A percentile compares a stretch with the other conserved stretches of the same genome.
Evolutionary conservation across 495 filamentous ascomycete genomes (phyloP).

Genomic region (Parachaetomium inaequale): DNA sequence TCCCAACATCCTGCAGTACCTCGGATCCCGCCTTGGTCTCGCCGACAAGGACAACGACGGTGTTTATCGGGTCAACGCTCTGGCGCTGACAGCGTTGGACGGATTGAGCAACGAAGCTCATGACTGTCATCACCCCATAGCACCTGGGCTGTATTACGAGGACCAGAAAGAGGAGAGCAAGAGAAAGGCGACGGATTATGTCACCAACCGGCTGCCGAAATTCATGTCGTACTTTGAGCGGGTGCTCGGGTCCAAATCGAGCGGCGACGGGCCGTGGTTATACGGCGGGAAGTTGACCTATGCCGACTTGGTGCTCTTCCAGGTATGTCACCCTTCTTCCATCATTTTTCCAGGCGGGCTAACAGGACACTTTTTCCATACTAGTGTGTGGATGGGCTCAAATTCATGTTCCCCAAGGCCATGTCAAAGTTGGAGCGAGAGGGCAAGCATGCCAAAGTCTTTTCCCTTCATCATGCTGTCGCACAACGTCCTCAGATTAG

Average conservation of each 20-base stretch:
- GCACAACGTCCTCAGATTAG: conserved; percentile 52
- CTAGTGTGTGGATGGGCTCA: conserved; percentile 48
- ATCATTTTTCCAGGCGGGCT: neutral
- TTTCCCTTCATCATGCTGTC: conserved; percentile 54
- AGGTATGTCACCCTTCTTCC: conserved; percentile 38
- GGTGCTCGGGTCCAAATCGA: conserved; percentile 53
- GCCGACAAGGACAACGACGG: conserved; percentile 42
- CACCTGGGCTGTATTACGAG: conserved; percentile 55
- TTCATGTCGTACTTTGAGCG: conserved; percentile 63
- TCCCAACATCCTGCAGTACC: conserved; percentile 60
- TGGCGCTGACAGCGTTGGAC: conserved; percentile 65
- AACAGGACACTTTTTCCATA: neutral
- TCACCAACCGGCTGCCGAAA: conserved; percentile 59
- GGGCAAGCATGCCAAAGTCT: conserved; percentile 50
- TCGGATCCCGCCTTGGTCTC: conserved; percentile 53
- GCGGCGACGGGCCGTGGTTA: conserved; percentile 54
- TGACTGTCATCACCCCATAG: conserved; percentile 64
- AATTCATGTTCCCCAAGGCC: conserved; percentile 62
- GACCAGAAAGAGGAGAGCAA: conserved; percentile 61
- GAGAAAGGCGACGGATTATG: conserved; percentile 49
- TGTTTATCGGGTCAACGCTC: conserved; percentile 50
- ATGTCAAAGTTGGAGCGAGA: conserved; percentile 42
- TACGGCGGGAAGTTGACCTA: conserved; percentile 57
- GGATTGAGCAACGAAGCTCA: conserved; percentile 61
- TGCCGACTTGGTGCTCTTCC: conserved; percentile 67